Evolutionary conservation across 2,329 filamentous ascomycete genomes (phyloP), one percentile per base, ranked within the genome.

Genomic region (Teratosphaeria nubilosa): DNA sequence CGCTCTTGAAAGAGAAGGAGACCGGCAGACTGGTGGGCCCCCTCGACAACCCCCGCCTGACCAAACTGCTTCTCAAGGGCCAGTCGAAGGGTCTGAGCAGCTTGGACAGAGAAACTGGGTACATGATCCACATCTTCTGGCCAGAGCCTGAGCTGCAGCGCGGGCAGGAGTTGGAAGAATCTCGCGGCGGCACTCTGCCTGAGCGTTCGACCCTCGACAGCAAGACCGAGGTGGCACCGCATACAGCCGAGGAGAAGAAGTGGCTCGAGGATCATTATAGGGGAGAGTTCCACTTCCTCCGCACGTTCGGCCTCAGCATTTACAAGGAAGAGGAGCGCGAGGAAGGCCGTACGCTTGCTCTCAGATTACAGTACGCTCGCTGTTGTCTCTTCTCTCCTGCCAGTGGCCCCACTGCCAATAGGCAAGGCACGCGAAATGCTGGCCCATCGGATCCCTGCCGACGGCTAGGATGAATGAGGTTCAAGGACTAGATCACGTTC

Each of bases 291-390:
- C 60, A 70, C 10, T 75, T 76, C 56, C 66, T 76, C 3, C 37
- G 31, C 2, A 20, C 30, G 5, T 58, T 69, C 57, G 67, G 69
- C 0, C 63, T 75, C 24, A 70, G 58, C 16, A 74, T 76, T 53
- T 60, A 70, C 60, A 69, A 72, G 9, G 70, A 75, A 3, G 70
- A 75, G 51, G 69, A 76, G 56, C 72, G 73, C 31, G 70, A 65
- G 54, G 66, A 74, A 54, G 73, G 73, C 5, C 61, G 71, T 9
- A 13, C 9, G 3, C 69, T 75, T 31, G 50, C 69, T n/a, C n/a
- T n/a, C n/a, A n/a, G n/a, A n/a, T n/a, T n/a, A n/a, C n/a, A n/a
- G 27, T 7, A 30, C 27, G 27, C 27, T 30, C 27, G 4, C 27
- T 27, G 27, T 27, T 27, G 4, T 3, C 6, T 27, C 3, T 27